Conservation (phyloP, 2,329 filamentous ascomycete genomes). For the Colletotrichum tropicicola region DNA sequence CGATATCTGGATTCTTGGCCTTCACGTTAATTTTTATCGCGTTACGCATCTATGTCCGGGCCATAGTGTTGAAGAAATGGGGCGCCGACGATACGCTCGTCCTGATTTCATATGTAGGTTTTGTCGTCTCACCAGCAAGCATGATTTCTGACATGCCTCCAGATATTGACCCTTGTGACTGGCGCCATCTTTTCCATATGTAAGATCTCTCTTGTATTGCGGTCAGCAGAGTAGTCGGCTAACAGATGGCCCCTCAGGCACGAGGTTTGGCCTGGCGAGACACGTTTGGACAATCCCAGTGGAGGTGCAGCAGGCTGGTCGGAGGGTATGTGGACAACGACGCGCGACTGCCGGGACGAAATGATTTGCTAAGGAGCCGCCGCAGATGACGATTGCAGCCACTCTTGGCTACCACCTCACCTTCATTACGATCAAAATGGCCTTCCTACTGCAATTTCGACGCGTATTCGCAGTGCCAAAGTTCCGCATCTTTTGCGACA, state of each 20-base stretch:
- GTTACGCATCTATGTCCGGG: conserved; percentile 12
- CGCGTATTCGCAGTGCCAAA: conserved; percentile 3
- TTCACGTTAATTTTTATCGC: conserved; percentile 10
- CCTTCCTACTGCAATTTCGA: conserved; percentile 18
- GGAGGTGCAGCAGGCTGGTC: background rate
- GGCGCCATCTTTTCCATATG: background rate
- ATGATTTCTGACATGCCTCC: background rate
- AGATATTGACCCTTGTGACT: conserved; percentile 3
- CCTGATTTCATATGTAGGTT: conserved; percentile 12
- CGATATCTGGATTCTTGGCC: background rate
- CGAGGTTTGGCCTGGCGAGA: background rate
- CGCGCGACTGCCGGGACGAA: background rate
- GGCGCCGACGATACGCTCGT: conserved; percentile 12
- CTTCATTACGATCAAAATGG: conserved; percentile 21
- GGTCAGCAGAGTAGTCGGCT: background rate
- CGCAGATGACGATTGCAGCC: background rate
- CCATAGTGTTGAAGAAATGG: conserved; percentile 17
- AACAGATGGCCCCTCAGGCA: background rate
- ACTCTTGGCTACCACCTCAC: conserved; percentile 13
- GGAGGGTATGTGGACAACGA: background rate
- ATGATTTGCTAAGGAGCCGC: background rate
- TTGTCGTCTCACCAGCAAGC: background rate
- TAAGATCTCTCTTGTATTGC: background rate
- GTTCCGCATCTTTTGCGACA: conserved; percentile 4
- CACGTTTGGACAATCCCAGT: conserved; percentile 10